Evolutionary conservation across 345 rosid genomes (phyloP), one percentile per base, ranked within the genome.

Genomic region (Bruguiera sexangula): DNA sequence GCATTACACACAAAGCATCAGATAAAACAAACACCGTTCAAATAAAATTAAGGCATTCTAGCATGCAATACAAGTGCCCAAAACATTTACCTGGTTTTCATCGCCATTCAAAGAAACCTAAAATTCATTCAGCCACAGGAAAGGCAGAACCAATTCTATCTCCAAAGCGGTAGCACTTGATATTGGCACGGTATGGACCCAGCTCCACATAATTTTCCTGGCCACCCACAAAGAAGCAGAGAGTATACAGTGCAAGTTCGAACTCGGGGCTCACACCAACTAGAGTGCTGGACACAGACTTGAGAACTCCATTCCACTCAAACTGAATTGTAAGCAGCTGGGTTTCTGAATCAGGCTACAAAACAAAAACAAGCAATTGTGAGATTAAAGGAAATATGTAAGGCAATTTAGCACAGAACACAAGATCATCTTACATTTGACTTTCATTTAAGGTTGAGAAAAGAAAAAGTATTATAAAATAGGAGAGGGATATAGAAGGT

Each of bases 191-290:
- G 79, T 95, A 94, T 29, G 97, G 96, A 67, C 98, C 96, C 69
- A 94, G 72, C 81, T 89, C 90, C 9, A 89, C 76, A 37, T 71
- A 76, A 80, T 91, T 91, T 7, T 94, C 97, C 82, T 94, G 89
- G 79, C 82, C 75, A 5, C 97, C 95, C 73, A 84, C 70, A 61
- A 81, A 86, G 86, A 82, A 94, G 77, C 97, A 89, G 56, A 95
- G 77, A 1, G 97, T 91, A 66, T 94, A 91, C 39, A 91, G 85
- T 16, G 97, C 97, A 31, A 91, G 60, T 82, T 94, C 97, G 46
- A 91, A 89, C 87, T 94, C 96, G 5, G 97, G 94, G 81, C 94
- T 91, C 54, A 86, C 93, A 30, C 98, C 97, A 4, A 94, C 70
- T 67, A 93, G 71, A 0, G 87, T 89, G 82, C 87, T 89, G 26